Evolutionary conservation across 2,329 filamentous ascomycete species (phyloP).

Genomic region (Rhynchosporium secalis): DNA sequence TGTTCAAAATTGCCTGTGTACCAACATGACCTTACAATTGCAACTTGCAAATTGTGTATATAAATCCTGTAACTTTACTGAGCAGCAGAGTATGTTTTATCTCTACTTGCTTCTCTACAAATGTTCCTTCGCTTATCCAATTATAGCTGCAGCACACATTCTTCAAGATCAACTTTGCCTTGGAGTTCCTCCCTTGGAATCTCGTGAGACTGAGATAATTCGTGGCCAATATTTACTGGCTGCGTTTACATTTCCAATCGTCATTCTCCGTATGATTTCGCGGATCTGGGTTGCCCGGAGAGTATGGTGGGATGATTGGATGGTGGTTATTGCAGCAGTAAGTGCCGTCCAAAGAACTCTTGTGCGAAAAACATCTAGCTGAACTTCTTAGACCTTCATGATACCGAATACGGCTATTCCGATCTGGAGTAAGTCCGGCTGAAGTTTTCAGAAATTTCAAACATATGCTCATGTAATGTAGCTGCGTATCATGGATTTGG

Average conservation of each 20-base stretch:
- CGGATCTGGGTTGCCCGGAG: slow-evolving; percentile 21
- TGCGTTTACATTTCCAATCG: slow-evolving; percentile 22
- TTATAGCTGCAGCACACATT: slow-evolving; percentile 12
- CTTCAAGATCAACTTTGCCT: slow-evolving; percentile 25
- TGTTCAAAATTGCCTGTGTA: slow-evolving; percentile 1
- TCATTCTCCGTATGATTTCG: slow-evolving; percentile 26
- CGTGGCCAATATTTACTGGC: slow-evolving; percentile 20
- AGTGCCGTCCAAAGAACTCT: slow-evolving; percentile 2
- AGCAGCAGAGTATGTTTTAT: not conserved
- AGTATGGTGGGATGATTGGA: slow-evolving; percentile 30
- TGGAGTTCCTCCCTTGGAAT: slow-evolving; percentile 18
- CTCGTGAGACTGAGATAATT: slow-evolving; percentile 23
- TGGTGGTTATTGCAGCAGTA: slow-evolving; percentile 21
- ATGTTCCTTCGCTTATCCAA: not conserved
- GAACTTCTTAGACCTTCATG: slow-evolving; percentile 21
- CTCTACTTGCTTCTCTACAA: not conserved
- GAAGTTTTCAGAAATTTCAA: not conserved
- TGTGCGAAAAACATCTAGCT: not conserved
- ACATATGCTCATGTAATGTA: not conserved
- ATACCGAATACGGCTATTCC: slow-evolving; percentile 23
- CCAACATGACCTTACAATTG: slow-evolving; percentile 2
- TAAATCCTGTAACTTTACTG: slow-evolving; percentile 4
- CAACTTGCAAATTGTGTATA: slow-evolving; percentile 2
- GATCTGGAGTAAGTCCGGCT: slow-evolving; percentile 22
- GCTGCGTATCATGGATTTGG: not conserved